Evolutionary conservation across 352 stramenopile species (phyloP).

Genomic region (Paralagenidium karlingii): DNA sequence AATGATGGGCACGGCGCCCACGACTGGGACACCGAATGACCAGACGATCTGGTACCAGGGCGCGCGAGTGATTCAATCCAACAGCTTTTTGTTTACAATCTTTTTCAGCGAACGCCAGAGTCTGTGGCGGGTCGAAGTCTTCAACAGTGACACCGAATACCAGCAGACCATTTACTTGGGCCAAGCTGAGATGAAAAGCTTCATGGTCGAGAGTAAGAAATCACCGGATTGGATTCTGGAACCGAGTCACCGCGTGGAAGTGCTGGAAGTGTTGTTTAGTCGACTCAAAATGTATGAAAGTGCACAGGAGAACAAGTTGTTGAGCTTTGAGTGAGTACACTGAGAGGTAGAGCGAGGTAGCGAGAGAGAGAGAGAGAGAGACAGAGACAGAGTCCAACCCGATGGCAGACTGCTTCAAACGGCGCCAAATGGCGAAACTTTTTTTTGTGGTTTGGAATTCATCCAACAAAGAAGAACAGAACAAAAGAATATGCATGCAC

Average conservation of each 20-base stretch:
- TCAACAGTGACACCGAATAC: slow-evolving; percentile 69
- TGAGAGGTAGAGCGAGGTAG: too few species aligned
- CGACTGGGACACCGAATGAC: slow-evolving; percentile 15
- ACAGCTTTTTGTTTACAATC: slow-evolving; percentile 63
- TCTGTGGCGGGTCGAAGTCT: slow-evolving; percentile 58
- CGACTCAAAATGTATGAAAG: slow-evolving; percentile 43
- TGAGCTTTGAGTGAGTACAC: slow-evolving; percentile 64
- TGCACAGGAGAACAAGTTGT: slow-evolving; percentile 27
- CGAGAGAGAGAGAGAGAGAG: too few species aligned
- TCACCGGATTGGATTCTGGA: slow-evolving; percentile 12
- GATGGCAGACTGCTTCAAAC: too few species aligned
- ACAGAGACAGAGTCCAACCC: too few species aligned
- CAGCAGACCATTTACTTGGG: slow-evolving; percentile 68
- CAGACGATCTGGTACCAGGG: slow-evolving; percentile 65
- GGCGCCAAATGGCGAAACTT: too few species aligned
- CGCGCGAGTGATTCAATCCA: slow-evolving; percentile 36
- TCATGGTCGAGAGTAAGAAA: slow-evolving; percentile 33
- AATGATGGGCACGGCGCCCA: slow-evolving; percentile 5
- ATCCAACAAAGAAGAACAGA: too few species aligned
- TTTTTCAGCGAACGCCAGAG: slow-evolving; percentile 48
- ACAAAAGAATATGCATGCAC: too few species aligned
- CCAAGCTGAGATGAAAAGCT: slow-evolving; percentile 36
- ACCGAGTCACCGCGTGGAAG: slow-evolving; percentile 14
- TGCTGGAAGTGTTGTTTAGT: slow-evolving; percentile 49
- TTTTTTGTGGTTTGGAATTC: too few species aligned